These are phyloP conservation scores for Mucor mucedo DNA, from an alignment of 371 early-diverging fungal genomes.

Conservation along the genomic window DNA sequence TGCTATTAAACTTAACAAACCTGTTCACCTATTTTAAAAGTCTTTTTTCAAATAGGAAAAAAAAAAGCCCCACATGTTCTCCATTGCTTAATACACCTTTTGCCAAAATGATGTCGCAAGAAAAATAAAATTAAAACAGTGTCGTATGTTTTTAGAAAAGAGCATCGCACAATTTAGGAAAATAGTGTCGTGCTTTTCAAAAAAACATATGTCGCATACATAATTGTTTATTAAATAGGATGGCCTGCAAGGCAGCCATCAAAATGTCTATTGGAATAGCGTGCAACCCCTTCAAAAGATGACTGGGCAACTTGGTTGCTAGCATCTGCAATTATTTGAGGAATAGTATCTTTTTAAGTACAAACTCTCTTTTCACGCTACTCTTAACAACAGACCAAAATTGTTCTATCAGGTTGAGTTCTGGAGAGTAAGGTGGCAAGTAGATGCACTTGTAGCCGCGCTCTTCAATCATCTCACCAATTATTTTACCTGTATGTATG, in stretches of 20 bases:
- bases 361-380: constrained; percentile 5
- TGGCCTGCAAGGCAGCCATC: constrained; percentile 16
- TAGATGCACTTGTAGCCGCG: constrained; percentile 24
- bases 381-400: constrained; percentile 21
- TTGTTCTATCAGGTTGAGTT: constrained; percentile 29
- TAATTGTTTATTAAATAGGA: background rate
- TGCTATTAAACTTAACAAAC: too few relatives aligned
- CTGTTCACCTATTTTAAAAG: too few relatives aligned
- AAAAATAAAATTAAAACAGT: too few relatives aligned
- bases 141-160: too few relatives aligned
- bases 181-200: background rate
- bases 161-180: background rate
- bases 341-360: constrained; percentile 26
- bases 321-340: constrained; percentile 22
- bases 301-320: constrained; percentile 12
- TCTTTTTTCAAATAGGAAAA: too few relatives aligned
- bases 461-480: constrained; percentile 17
- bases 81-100: too few relatives aligned
- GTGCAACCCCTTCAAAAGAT: too few relatives aligned
- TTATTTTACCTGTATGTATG: constrained; percentile 22
- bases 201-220: background rate
- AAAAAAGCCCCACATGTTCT: too few relatives aligned
- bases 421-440: constrained; percentile 25
- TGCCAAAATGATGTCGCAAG: too few relatives aligned
- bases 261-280: background rate